Conservation (phyloP, 75 land plant species). For the Picea glauca region DNA sequence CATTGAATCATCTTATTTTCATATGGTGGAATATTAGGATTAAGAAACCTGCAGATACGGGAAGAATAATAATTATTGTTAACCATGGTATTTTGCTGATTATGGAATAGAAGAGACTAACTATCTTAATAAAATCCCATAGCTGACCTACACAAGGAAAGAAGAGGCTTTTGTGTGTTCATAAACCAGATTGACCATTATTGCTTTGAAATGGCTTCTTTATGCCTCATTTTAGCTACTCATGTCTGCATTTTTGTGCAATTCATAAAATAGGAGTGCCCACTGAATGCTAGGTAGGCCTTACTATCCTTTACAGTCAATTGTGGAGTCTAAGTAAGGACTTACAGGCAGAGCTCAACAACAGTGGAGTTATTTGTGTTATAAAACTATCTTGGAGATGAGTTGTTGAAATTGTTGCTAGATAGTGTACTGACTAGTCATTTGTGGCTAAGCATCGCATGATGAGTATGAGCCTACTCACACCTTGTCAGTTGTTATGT, state of each 20-base stretch:
- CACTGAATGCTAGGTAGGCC: neutral
- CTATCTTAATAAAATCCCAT: neutral
- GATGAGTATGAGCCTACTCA: neutral
- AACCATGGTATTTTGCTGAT: no score
- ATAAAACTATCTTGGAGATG: neutral
- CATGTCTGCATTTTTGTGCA: neutral
- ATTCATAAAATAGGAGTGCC: neutral
- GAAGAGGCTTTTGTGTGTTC: neutral
- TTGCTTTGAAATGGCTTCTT: neutral
- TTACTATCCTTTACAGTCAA: neutral
- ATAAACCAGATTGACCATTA: neutral
- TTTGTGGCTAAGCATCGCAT: neutral
- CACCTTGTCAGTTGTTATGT: neutral
- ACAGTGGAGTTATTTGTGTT: neutral
- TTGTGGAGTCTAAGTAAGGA: neutral
- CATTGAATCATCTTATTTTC: no score
- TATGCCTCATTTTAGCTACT: neutral
- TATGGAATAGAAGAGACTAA: no score
- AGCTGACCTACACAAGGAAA: neutral
- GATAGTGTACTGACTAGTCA: neutral
- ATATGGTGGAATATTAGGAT: no score
- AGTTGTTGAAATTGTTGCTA: neutral
- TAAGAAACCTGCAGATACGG: no score
- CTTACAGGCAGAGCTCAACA: neutral
- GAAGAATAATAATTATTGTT: no score